phyloP scores from a whole-genome alignment of 352 stramenopile species.

The Phytophthora citrophthora region DNA sequence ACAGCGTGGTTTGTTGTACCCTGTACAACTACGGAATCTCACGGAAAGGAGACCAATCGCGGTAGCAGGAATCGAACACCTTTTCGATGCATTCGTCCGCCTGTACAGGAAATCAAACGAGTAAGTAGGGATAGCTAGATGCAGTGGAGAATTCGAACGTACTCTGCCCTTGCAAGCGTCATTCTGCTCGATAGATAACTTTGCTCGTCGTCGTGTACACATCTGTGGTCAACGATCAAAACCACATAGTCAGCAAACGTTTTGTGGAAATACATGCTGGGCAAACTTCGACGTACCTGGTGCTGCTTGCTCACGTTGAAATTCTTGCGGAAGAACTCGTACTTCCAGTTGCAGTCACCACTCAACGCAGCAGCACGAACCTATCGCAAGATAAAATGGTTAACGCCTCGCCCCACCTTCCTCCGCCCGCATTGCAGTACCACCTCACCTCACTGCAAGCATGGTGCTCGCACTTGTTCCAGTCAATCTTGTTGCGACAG shows the following conservation, averaged over 20 bases:
- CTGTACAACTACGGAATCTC: conserved; percentile 71
- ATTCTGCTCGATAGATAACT: conserved; percentile 82
- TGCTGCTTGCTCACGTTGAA: conserved; percentile 91
- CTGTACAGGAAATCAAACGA: conserved; percentile 32
- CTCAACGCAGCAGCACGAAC: conserved; percentile 81
- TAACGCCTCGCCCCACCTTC: not conserved
- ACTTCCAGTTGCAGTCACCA: conserved; percentile 92
- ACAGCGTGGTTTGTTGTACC: not conserved
- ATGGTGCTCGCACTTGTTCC: conserved; percentile 92
- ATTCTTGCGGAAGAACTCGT: conserved; percentile 93
- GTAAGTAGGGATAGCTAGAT: not conserved
- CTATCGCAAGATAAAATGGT: conserved; percentile 21
- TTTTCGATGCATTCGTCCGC: conserved; percentile 88
- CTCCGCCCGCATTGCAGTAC: not conserved
- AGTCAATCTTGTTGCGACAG: conserved; percentile 93
- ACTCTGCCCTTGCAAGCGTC: conserved; percentile 80
- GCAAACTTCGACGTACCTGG: conserved; percentile 50
- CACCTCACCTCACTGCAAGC: conserved; percentile 89
- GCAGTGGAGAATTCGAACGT: conserved; percentile 7
- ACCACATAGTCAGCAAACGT: conserved; percentile 2
- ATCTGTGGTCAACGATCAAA: conserved; percentile 40
- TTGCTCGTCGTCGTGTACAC: conserved; percentile 90
- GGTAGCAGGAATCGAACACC: conserved; percentile 87
- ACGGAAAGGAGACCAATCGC: conserved; percentile 80
- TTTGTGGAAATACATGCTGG: not conserved